Evolutionary conservation across 2,329 filamentous ascomycete species (phyloP).

Genomic region (Trichoderma atrobrunneum): DNA sequence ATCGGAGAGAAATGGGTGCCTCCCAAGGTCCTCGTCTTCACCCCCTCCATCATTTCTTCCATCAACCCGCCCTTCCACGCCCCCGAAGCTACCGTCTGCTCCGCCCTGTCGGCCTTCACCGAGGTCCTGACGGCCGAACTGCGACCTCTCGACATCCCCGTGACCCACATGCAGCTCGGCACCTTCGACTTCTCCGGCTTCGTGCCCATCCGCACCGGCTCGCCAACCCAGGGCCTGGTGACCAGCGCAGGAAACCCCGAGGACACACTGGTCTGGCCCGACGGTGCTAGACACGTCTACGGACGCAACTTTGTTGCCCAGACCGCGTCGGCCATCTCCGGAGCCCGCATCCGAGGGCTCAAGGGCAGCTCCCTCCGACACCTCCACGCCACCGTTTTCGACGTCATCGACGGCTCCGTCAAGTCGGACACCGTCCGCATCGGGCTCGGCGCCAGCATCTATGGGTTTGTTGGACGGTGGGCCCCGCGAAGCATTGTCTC

Average conservation of each 20-base stretch:
- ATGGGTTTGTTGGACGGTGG: slow-evolving; percentile 81
- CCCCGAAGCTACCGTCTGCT: slow-evolving; percentile 80
- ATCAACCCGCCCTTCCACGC: slow-evolving; percentile 78
- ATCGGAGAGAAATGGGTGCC: slow-evolving; percentile 50
- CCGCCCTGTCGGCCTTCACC: slow-evolving; percentile 82
- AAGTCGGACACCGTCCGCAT: slow-evolving; percentile 68
- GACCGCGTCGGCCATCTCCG: slow-evolving; percentile 53
- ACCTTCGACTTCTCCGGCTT: slow-evolving; percentile 80
- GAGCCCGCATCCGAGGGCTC: slow-evolving; percentile 56
- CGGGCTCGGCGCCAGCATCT: slow-evolving; percentile 78
- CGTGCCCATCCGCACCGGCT: slow-evolving; percentile 42
- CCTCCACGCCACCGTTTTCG: slow-evolving; percentile 85
- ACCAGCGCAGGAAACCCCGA: slow-evolving; percentile 41
- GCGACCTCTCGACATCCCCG: slow-evolving; percentile 68
- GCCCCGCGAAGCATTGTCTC: slow-evolving; percentile 74
- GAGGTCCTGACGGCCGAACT: slow-evolving; percentile 78
- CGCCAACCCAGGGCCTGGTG: slow-evolving; percentile 37
- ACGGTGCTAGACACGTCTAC: slow-evolving; percentile 58
- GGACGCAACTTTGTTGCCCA: slow-evolving; percentile 59
- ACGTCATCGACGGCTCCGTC: slow-evolving; percentile 70
- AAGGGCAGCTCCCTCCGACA: slow-evolving; percentile 71
- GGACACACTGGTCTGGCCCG: slow-evolving; percentile 60
- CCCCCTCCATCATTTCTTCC: slow-evolving; percentile 75
- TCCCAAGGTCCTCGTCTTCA: slow-evolving; percentile 72
- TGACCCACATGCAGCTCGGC: slow-evolving; percentile 86